A percentile compares a stretch with the other conserved stretches of the same genome.
These are phyloP conservation scores for Boletus rex-veris DNA, from an alignment of 768 basidiomycete genomes.

Conservation along the genomic window DNA sequence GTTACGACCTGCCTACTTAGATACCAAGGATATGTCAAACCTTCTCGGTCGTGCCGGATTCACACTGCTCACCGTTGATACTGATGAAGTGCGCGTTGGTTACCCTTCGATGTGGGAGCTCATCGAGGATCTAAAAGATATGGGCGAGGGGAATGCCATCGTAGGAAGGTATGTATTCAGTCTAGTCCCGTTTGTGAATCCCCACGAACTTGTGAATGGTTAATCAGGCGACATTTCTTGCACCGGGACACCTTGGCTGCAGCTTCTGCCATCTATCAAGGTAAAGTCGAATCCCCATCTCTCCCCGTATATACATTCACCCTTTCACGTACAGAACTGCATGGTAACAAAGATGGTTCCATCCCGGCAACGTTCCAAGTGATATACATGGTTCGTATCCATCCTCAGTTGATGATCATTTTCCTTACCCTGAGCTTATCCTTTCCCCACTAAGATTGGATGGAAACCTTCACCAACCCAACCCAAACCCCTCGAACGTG, in stretches of 20 bases:
- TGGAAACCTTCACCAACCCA: constrained; percentile 76
- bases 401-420: background rate
- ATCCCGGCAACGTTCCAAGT: constrained; percentile 96
- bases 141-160: constrained; percentile 96
- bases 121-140: constrained; percentile 87
- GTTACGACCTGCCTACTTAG: constrained; percentile 38
- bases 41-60: constrained; percentile 92
- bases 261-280: constrained; percentile 91
- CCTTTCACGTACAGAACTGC: constrained; percentile 55
- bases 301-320: background rate
- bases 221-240: constrained; percentile 56
- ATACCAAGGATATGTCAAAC: constrained; percentile 90
- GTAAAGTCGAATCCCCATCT: constrained; percentile 36
- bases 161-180: constrained; percentile 60
- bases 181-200: background rate
- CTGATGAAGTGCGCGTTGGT: constrained; percentile 85
- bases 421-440: background rate
- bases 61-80: constrained; percentile 89
- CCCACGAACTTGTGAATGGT: background rate
- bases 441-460: constrained; percentile 55
- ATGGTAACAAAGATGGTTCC: constrained; percentile 78
- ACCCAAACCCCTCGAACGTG: constrained; percentile 62
- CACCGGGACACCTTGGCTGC: constrained; percentile 87
- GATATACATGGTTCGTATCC: constrained; percentile 76
- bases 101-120: constrained; percentile 98